phyloP scores from a whole-genome alignment of 192 early-diverging fungal genomes.

The Obelidium mucronatum region DNA sequence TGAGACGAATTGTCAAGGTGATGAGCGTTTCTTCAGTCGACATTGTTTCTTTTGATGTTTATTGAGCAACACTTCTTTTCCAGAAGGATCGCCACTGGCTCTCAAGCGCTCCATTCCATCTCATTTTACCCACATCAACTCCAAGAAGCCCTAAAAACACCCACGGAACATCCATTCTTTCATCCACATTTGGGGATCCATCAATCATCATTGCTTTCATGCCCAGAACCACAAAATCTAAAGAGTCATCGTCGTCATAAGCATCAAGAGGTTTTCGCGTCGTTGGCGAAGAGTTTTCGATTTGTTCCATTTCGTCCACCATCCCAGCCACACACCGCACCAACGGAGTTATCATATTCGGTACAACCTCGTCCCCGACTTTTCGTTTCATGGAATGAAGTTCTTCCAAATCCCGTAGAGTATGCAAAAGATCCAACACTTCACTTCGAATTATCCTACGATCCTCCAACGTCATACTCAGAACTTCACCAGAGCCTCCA shows the following conservation, averaged over 20 bases:
- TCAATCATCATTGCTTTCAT: background rate
- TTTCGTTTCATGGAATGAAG: background rate
- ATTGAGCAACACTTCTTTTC: background rate
- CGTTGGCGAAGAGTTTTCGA: background rate
- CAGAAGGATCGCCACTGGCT: slow-evolving; percentile 15
- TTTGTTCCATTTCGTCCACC: slow-evolving; percentile 1
- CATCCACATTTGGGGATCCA: background rate
- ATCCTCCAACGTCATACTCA: background rate
- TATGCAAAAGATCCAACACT: slow-evolving; percentile 9
- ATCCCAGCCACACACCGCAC: background rate
- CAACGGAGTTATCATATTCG: slow-evolving; percentile 11
- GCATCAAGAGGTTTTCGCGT: no score
- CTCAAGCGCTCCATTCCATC: slow-evolving; percentile 8
- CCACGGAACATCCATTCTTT: background rate
- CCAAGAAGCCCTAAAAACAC: slow-evolving; percentile 14
- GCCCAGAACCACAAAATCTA: background rate
- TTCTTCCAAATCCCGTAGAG: slow-evolving; percentile 3
- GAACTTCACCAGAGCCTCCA: background rate
- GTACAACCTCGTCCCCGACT: background rate
- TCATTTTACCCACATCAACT: background rate
- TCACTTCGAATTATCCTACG: slow-evolving; percentile 2
- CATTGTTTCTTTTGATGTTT: background rate
- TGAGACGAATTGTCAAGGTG: slow-evolving; percentile 81
- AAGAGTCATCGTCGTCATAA: no score
- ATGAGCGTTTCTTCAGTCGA: background rate